Evolutionary conservation across 2,329 filamentous ascomycete species (phyloP).

Genomic region (Trichoderma atroviride): DNA sequence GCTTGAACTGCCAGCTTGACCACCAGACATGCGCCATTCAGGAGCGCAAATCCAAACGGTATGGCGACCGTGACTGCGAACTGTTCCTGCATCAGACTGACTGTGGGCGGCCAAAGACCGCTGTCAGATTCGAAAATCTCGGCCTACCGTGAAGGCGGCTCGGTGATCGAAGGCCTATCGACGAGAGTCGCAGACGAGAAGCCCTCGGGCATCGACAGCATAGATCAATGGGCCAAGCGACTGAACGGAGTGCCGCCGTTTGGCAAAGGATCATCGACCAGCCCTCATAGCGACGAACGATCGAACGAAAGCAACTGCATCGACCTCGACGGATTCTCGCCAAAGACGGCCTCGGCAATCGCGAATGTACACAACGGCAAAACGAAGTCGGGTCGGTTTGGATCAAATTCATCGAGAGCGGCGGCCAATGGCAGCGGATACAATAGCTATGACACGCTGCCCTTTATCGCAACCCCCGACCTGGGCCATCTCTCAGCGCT

Average conservation of each 20-base stretch:
- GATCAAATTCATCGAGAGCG: neutral
- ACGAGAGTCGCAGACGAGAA: neutral
- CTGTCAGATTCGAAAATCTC: constrained; percentile 1
- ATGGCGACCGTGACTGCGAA: neutral
- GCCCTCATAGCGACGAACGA: neutral
- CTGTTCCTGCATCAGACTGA: neutral
- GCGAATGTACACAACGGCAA: neutral
- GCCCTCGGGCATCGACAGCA: constrained; percentile 20
- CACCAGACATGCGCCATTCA: constrained; percentile 23
- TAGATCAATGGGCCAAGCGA: constrained; percentile 18
- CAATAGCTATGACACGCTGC: constrained; percentile 14
- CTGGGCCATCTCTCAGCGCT: constrained; percentile 20
- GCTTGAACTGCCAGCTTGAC: constrained; percentile 29
- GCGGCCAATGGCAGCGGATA: neutral
- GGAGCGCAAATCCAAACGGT: constrained; percentile 23
- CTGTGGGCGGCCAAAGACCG: neutral
- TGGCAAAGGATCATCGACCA: neutral
- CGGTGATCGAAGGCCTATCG: constrained; percentile 1
- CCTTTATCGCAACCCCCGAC: constrained; percentile 10
- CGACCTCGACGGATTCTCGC: constrained; percentile 12
- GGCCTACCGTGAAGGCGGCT: neutral
- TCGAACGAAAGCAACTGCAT: neutral
- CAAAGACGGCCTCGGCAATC: constrained; percentile 2
- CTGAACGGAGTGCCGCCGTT: neutral
- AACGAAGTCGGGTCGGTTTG: neutral